Base-by-base conservation (phyloP, 2,329 filamentous ascomycete genomes). In the Neobulgaria alba region DNA sequence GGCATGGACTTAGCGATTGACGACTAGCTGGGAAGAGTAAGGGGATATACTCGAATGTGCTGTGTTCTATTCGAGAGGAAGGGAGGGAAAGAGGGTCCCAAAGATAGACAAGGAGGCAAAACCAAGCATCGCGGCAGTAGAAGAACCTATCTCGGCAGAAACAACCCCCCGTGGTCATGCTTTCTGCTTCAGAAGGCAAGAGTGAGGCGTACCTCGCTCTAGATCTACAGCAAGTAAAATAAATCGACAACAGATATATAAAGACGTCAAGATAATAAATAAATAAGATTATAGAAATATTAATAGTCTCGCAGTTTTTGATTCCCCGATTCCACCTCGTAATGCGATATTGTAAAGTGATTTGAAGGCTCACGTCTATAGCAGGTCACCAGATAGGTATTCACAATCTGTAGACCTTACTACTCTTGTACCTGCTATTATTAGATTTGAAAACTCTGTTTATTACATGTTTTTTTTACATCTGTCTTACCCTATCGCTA, bases 1-100 rank as follows among this genome's bases (percentile, higher is more conserved):
- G 33, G 20, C 8, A n/a, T 16, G 5, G 20, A 19, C 30, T 8
- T 12, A 20, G 18, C 7, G 7, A 18, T n/a, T 33, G 39, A 39
- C 29, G 33, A 33, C 39, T 43, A 26, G 23, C 38, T 37, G 39
- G 33, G 33, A 35, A 42, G 39, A 37, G 36, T 44, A 40, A 19
- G 2, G 10, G 10, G 19, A 39, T 21, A 34, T 12, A n/a, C 8
- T 35, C n/a, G 20, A 18, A 40, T 7, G 10, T 34, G 15, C 19
- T n/a, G 40, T 29, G 29, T 21, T 41, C 38, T 34, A 34, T 15
- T 35, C 29, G 10, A 36, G 21, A 26, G 18, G 19, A n/a, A 36
- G 10, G 16, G 35, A 18, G 34, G 29, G 39, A 33, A n/a, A 19
- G 21, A 26, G 23, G 23, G 23, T 26, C 23, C 23, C 23, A 26